These are phyloP conservation scores for Gyromitra esculenta DNA, from an alignment of 2,329 filamentous ascomycete species.

Conservation along the genomic window DNA sequence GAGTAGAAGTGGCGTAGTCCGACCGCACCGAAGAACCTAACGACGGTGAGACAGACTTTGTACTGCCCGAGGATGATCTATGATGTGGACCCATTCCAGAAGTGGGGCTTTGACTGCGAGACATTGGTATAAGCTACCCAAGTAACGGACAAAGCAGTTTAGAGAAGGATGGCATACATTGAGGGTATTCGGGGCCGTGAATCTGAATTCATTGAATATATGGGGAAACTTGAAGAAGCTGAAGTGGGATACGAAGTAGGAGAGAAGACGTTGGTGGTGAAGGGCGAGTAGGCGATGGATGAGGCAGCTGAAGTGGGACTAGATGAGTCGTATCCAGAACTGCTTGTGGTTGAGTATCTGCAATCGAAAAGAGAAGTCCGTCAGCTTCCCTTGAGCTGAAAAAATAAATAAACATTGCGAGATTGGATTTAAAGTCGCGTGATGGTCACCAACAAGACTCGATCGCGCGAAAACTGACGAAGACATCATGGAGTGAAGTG, in stretches of 20 bases:
- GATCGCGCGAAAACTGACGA: constrained; percentile 42
- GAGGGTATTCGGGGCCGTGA: constrained; percentile 53
- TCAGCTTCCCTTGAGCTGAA: constrained; percentile 43
- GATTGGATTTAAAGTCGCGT: constrained; percentile 51
- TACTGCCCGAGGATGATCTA: constrained; percentile 54
- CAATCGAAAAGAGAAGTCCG: constrained; percentile 30
- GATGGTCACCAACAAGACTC: constrained; percentile 50
- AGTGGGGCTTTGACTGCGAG: constrained; percentile 54
- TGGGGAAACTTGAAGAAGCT: constrained; percentile 42
- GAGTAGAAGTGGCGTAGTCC: constrained; percentile 54
- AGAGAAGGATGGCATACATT: constrained; percentile 53
- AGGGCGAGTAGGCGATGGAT: constrained; percentile 53
- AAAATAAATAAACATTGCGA: constrained; percentile 51
- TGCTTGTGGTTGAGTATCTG: constrained; percentile 54
- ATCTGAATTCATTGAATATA: constrained; percentile 54
- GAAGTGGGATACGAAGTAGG: constrained; percentile 53
- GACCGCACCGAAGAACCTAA: constrained; percentile 53
- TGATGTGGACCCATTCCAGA: constrained; percentile 54
- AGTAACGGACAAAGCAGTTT: constrained; percentile 42
- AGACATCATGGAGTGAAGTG: constrained; percentile 35
- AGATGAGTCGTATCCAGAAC: constrained; percentile 55
- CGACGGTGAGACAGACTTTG: constrained; percentile 55
- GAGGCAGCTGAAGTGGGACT: constrained; percentile 52
- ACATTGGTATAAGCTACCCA: constrained; percentile 50
- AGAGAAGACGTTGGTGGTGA: constrained; percentile 49